These are phyloP conservation scores for Lycium barbarum DNA, from an alignment of 257 asterid species.

Conservation along the genomic window DNA sequence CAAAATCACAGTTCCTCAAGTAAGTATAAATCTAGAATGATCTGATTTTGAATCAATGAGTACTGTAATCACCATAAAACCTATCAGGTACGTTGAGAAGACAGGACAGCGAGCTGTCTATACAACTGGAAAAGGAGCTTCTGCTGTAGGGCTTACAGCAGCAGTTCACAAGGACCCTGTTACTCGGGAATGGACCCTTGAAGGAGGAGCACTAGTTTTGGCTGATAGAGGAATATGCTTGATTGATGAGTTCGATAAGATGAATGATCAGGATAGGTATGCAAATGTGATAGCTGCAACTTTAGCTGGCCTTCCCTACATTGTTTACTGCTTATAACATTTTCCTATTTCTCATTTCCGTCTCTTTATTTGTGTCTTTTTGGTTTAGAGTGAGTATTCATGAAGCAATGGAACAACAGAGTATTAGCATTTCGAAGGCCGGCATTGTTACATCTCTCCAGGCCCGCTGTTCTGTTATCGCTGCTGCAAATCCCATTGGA, in stretches of 20 bases:
- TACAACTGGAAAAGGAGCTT: slow-evolving; percentile 99
- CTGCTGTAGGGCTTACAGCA: slow-evolving; percentile 99
- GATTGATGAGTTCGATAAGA: slow-evolving; percentile 96
- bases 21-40: slow-evolving; percentile 45
- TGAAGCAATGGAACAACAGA: slow-evolving; percentile 99
- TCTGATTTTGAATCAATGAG: slow-evolving; percentile 28
- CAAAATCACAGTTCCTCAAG: slow-evolving; percentile 98
- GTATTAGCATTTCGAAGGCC: slow-evolving; percentile 98
- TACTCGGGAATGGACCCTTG: slow-evolving; percentile 98
- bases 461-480: slow-evolving; percentile 99
- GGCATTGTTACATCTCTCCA: slow-evolving; percentile 98
- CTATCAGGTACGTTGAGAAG: slow-evolving; percentile 83
- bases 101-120: slow-evolving; percentile 97
- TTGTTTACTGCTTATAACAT: slow-evolving; percentile 31
- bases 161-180: slow-evolving; percentile 99
- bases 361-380: neutral
- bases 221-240: slow-evolving; percentile 99
- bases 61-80: slow-evolving; percentile 33
- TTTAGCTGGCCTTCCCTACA: slow-evolving; percentile 23
- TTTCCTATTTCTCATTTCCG: neutral
- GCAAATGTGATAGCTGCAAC: slow-evolving; percentile 26
- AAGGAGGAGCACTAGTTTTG: slow-evolving; percentile 99
- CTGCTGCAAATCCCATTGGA: slow-evolving; percentile 98
- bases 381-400: slow-evolving; percentile 93
- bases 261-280: slow-evolving; percentile 99